Percentiles rank a stretch among this genome's conserved stretches.
phyloP scores from a whole-genome alignment of 2,329 filamentous ascomycete genomes.

The Alternaria sp. region DNA sequence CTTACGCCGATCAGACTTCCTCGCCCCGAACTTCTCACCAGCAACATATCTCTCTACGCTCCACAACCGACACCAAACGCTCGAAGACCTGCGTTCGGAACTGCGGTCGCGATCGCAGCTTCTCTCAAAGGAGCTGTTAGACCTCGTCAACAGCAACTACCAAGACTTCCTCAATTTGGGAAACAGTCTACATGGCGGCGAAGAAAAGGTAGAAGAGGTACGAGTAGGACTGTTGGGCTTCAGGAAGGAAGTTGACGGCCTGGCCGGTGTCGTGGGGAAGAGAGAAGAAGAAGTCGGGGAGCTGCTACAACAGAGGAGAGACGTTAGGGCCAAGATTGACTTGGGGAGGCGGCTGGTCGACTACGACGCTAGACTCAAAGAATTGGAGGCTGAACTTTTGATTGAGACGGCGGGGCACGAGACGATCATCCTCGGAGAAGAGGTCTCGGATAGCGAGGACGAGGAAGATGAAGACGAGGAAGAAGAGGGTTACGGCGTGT shows the following conservation, averaged over 20 bases:
- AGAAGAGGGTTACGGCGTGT: constrained; percentile 31
- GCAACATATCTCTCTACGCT: constrained; percentile 82
- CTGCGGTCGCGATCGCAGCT: constrained; percentile 79
- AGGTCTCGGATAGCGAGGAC: constrained; percentile 25
- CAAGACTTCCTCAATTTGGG: constrained; percentile 87
- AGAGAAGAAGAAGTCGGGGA: constrained; percentile 67
- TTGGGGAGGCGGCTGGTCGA: constrained; percentile 68
- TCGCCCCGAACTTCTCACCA: constrained; percentile 76
- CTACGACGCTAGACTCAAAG: constrained; percentile 66
- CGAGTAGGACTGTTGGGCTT: constrained; percentile 87
- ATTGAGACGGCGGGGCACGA: constrained; percentile 50
- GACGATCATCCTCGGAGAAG: constrained; percentile 15
- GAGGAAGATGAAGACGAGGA: constrained; percentile 46
- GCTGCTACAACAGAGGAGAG: constrained; percentile 73
- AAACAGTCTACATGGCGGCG: constrained; percentile 80
- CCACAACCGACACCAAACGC: constrained; percentile 88
- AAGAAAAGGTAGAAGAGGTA: constrained; percentile 90
- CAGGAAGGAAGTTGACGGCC: constrained; percentile 76
- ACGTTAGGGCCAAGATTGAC: constrained; percentile 69
- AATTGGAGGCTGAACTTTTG: constrained; percentile 68
- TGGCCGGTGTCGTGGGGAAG: constrained; percentile 69
- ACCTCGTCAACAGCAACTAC: constrained; percentile 95
- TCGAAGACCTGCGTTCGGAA: constrained; percentile 89
- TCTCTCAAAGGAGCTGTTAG: constrained; percentile 84
- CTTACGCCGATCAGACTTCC: constrained; percentile 82